These are phyloP conservation scores for Casuarina equisetifolia DNA, from an alignment of 306 rosid genomes.

Conservation along the genomic window DNA sequence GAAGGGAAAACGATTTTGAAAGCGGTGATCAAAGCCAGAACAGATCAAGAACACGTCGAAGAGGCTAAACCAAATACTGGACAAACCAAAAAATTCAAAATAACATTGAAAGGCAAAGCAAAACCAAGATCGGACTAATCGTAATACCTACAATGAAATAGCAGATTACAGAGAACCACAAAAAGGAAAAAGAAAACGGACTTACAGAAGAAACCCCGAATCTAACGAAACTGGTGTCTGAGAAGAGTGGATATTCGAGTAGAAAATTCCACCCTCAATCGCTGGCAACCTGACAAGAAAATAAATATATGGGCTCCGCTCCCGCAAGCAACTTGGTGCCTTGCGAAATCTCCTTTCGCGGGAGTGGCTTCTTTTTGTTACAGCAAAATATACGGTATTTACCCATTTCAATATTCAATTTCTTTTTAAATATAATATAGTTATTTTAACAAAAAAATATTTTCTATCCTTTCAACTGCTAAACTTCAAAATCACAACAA, in stretches of 20 bases:
- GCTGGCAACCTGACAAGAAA: no score
- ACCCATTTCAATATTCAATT: no score
- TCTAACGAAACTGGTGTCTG: neutral
- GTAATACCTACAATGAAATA: neutral
- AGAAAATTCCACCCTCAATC: neutral
- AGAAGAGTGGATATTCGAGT: neutral
- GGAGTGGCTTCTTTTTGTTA: neutral
- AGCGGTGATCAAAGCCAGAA: neutral
- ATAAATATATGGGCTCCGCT: no score
- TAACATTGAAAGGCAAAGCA: neutral
- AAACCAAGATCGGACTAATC: neutral
- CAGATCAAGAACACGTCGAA: conserved; percentile 4
- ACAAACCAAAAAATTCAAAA: neutral
- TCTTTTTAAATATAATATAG: no score
- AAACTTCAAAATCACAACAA: no score
- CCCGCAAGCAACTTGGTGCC: neutral
- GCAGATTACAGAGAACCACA: neutral
- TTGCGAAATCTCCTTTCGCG: neutral
- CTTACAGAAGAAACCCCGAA: neutral
- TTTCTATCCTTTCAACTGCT: no score
- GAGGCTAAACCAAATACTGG: neutral
- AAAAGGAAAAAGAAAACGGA: neutral
- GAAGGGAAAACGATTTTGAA: neutral
- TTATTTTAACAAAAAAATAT: no score
- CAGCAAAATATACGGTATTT: no score